These are phyloP conservation scores for Bipolaris sorokiniana DNA, from an alignment of 2,329 filamentous ascomycete genomes.

Conservation along the genomic window DNA sequence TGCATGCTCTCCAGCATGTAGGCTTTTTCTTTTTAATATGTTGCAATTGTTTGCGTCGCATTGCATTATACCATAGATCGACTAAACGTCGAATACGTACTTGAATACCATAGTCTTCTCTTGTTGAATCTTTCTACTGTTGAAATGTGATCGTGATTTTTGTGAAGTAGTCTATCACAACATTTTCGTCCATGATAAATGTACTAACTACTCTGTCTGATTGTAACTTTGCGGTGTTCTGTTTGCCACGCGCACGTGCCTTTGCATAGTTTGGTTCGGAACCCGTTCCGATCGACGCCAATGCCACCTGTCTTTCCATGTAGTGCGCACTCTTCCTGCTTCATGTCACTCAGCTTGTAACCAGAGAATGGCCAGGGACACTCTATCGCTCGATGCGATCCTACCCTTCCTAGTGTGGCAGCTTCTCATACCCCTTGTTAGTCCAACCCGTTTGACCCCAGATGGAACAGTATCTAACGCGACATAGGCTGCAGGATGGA, in stretches of 20 bases:
- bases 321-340: background rate
- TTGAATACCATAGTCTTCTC: slow-evolving; percentile 7
- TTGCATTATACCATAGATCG: slow-evolving; percentile 15
- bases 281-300: slow-evolving; percentile 11
- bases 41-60: slow-evolving; percentile 7
- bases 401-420: slow-evolving; percentile 45
- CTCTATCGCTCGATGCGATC: slow-evolving; percentile 40
- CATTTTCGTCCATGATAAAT: too few relatives aligned
- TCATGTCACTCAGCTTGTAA: slow-evolving; percentile 2
- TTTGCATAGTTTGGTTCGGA: slow-evolving; percentile 5
- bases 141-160: background rate
- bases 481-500: slow-evolving; percentile 40
- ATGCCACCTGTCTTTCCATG: slow-evolving; percentile 17
- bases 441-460: background rate
- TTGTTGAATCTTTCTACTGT: background rate
- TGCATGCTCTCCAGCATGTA: background rate
- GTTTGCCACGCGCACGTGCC: slow-evolving; percentile 12
- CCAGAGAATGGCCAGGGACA: slow-evolving; percentile 31
- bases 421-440: slow-evolving; percentile 43
- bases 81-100: slow-evolving; percentile 7
- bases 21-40: slow-evolving; percentile 7
- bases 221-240: background rate
- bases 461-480: slow-evolving; percentile 20
- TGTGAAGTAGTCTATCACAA: too few relatives aligned
- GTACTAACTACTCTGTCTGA: background rate